Evolutionary conservation across 1,139 yeast genomes (phyloP).

Genomic region (Pichia sp.): DNA sequence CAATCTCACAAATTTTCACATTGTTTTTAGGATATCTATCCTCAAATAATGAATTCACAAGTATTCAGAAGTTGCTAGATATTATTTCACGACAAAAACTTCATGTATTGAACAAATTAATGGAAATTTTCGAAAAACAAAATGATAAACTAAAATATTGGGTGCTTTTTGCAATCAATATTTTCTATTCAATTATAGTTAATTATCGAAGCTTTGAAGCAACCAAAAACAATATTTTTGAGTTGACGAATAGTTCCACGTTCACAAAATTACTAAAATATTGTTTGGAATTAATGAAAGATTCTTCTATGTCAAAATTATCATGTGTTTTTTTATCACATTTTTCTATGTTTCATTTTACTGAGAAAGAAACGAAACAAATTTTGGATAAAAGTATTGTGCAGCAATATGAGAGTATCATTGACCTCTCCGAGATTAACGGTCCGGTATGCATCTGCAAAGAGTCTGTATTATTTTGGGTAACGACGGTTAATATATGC

Average conservation of each 20-base stretch:
- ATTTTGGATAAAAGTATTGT: conserved; percentile 34
- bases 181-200: conserved; percentile 7
- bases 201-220: not conserved
- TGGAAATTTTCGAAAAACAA: conserved; percentile 19
- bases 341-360: conserved; percentile 18
- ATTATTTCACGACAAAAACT: conserved; percentile 4
- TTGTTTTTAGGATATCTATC: conserved; percentile 13
- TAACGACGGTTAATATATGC: conserved; percentile 35
- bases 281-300: conserved; percentile 42
- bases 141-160: conserved; percentile 15
- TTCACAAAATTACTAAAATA: conserved; percentile 33
- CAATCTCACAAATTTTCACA: conserved; percentile 11
- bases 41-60: conserved; percentile 1
- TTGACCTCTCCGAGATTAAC: conserved; percentile 49
- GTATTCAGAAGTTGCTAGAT: not conserved
- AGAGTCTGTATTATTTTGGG: conserved; percentile 52
- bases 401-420: conserved; percentile 42
- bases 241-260: not conserved
- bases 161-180: conserved; percentile 14
- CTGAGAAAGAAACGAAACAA: not conserved
- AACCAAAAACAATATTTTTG: too few species aligned
- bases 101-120: conserved; percentile 9
- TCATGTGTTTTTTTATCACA: conserved; percentile 28
- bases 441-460: conserved; percentile 48
- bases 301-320: conserved; percentile 25